These are phyloP conservation scores for Alternaria sp. DNA, from an alignment of 2,329 filamentous ascomycete species.

Conservation along the genomic window DNA sequence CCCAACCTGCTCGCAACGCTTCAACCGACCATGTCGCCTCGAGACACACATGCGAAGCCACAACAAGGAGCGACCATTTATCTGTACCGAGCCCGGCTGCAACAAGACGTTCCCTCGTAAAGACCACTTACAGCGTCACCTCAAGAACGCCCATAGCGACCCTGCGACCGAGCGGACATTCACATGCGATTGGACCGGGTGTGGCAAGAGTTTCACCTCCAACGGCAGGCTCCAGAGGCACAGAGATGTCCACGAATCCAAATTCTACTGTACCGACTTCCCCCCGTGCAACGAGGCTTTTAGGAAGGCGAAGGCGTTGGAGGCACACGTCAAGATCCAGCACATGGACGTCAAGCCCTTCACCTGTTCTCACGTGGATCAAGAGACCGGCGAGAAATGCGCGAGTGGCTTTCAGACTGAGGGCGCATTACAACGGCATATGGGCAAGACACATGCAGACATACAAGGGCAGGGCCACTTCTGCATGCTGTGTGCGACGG, in stretches of 20 bases:
- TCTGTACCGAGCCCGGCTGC: slow-evolving; percentile 73
- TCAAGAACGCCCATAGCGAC: slow-evolving; percentile 77
- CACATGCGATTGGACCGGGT: slow-evolving; percentile 73
- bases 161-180: slow-evolving; percentile 67
- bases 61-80: slow-evolving; percentile 81
- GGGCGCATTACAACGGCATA: slow-evolving; percentile 73
- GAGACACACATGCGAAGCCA: slow-evolving; percentile 81
- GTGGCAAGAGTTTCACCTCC: slow-evolving; percentile 82
- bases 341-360: slow-evolving; percentile 77
- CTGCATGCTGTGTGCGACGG: slow-evolving; percentile 71
- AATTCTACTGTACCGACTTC: slow-evolving; percentile 76
- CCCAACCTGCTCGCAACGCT: slow-evolving; percentile 79
- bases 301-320: slow-evolving; percentile 84
- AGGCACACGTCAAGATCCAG: slow-evolving; percentile 78
- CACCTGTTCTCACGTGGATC: slow-evolving; percentile 68
- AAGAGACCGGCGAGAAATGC: slow-evolving; percentile 64
- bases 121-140: slow-evolving; percentile 84
- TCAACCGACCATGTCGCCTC: slow-evolving; percentile 84
- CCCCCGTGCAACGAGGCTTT: slow-evolving; percentile 78
- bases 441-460: slow-evolving; percentile 71
- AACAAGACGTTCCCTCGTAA: slow-evolving; percentile 85
- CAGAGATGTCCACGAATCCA: slow-evolving; percentile 76
- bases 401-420: slow-evolving; percentile 75
- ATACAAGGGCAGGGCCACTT: slow-evolving; percentile 65
- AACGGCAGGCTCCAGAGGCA: slow-evolving; percentile 79